phyloP scores from a whole-genome alignment of 768 basidiomycete genomes.

The Panellus pusillus region DNA sequence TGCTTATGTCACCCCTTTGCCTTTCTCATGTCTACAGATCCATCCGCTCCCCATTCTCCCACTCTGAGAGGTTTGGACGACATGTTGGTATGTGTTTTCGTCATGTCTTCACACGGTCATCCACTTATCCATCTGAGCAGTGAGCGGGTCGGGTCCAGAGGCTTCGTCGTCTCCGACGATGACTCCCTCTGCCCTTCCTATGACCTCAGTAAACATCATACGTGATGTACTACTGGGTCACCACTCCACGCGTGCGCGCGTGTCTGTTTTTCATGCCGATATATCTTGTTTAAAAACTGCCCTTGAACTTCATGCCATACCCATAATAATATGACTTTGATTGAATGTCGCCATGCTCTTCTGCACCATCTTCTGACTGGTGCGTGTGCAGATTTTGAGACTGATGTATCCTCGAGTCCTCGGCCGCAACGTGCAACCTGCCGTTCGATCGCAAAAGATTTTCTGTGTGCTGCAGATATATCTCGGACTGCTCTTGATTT shows the following conservation, averaged over 20 bases:
- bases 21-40: too few relatives aligned
- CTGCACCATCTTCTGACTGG: constrained; percentile 2
- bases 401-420: background rate
- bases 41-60: too few relatives aligned
- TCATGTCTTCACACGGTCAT: too few relatives aligned
- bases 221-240: background rate
- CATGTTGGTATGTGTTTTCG: too few relatives aligned
- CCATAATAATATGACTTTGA: background rate
- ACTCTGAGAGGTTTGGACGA: too few relatives aligned
- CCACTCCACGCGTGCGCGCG: background rate
- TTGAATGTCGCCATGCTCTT: constrained; percentile 2
- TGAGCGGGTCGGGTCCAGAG: too few relatives aligned
- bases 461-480: background rate
- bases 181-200: background rate
- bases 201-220: background rate
- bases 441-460: background rate
- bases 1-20: too few relatives aligned
- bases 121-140: too few relatives aligned
- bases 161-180: too few relatives aligned
- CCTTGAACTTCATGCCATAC: constrained; percentile 2
- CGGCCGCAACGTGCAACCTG: background rate
- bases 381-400: background rate
- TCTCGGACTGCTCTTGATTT: background rate
- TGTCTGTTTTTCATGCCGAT: constrained; percentile 1
- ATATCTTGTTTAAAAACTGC: background rate